These are phyloP conservation scores for Pecoramyces ruminantium DNA, from an alignment of 192 early-diverging fungal species.

Conservation along the genomic window DNA sequence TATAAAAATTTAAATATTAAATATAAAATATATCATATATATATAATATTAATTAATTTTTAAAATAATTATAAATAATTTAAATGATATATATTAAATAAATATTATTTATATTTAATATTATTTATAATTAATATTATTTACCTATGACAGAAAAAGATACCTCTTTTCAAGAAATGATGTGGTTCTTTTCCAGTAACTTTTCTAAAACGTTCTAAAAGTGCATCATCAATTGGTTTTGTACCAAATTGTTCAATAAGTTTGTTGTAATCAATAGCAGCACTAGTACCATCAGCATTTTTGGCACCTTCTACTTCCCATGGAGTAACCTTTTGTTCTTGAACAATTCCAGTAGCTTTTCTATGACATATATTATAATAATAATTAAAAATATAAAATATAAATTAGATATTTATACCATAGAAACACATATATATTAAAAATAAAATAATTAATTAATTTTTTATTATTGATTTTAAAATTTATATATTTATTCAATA, in stretches of 20 bases:
- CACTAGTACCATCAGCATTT: slow-evolving; percentile 57
- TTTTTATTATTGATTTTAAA: too few relatives aligned
- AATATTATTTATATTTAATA: not conserved
- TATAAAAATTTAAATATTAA: too few relatives aligned
- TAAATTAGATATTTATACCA: too few relatives aligned
- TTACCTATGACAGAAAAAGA: slow-evolving; percentile 90
- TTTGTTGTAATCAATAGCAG: slow-evolving; percentile 84
- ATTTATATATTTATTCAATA: too few relatives aligned
- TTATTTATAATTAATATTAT: not conserved
- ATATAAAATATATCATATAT: too few relatives aligned
- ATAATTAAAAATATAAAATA: too few relatives aligned
- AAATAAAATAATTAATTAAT: too few relatives aligned
- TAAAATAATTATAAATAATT: too few relatives aligned
- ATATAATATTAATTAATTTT: too few relatives aligned
- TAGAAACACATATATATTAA: too few relatives aligned
- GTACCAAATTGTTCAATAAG: slow-evolving; percentile 82
- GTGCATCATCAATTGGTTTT: slow-evolving; percentile 47
- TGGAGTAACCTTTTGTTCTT: slow-evolving; percentile 59
- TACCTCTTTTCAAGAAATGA: slow-evolving; percentile 63
- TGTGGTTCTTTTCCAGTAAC: slow-evolving; percentile 74
- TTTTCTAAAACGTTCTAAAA: slow-evolving; percentile 63
- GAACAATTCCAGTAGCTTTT: not conserved
- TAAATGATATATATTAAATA: not conserved
- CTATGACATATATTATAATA: too few relatives aligned
- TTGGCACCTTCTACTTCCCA: slow-evolving; percentile 87